Evolutionary conservation across 805 yeast species (phyloP).

Genomic region (Metschnikowia matae): DNA sequence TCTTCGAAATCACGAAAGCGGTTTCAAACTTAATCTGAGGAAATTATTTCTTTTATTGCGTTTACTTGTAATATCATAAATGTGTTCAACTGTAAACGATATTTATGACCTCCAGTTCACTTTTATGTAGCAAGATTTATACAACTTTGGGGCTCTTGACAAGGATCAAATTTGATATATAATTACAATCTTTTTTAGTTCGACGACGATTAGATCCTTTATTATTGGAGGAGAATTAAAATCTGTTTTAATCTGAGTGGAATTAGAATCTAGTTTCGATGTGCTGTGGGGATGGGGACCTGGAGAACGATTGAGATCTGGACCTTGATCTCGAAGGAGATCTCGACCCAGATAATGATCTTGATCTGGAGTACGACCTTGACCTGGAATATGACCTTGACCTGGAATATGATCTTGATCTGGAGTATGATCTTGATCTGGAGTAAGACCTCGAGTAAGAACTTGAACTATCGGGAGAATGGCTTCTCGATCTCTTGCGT

Average conservation of each 20-base stretch:
- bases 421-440: slow-evolving; percentile 2
- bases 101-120: no score
- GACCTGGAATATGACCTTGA: slow-evolving; percentile 12
- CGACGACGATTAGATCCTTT: no score
- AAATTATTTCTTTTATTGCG: no score
- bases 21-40: no score
- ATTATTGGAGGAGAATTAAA: no score
- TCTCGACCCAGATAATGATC: slow-evolving; percentile 9
- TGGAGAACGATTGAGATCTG: slow-evolving; percentile 3
- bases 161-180: no score
- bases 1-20: no score
- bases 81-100: neutral
- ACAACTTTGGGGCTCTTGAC: no score
- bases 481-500: slow-evolving; percentile 15
- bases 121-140: no score
- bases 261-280: neutral
- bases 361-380: slow-evolving; percentile 17
- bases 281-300: slow-evolving; percentile 6
- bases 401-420: slow-evolving; percentile 14
- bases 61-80: neutral
- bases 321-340: slow-evolving; percentile 11
- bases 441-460: slow-evolving; percentile 22
- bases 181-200: no score
- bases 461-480: slow-evolving; percentile 7
- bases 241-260: neutral